Evolutionary conservation across 169 alveolate genomes (phyloP), one percentile per base, ranked within the genome.

Genomic region (Plasmodium yoelii): DNA sequence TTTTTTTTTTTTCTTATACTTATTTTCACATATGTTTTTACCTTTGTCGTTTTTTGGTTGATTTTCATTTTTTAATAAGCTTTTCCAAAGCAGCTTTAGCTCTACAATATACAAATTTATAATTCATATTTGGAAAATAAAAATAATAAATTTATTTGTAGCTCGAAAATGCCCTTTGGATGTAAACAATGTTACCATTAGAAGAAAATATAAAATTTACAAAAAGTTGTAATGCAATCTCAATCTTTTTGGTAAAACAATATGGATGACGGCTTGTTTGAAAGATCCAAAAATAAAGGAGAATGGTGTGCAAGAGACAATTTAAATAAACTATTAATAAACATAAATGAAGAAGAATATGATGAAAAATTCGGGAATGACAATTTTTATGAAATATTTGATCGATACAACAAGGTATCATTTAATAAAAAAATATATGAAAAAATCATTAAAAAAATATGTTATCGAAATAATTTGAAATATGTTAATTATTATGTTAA

Each of bases 391-490:
- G 63, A 49, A 12, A 53, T 44, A 15, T 44, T 56, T 19, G 56
- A 82, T 67, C 28, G 55, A 19, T 67, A 53, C 15, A 82, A 56
- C 15, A 51, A 46, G 19, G 28, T 67, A 22, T 53, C 70, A 47
- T 67, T 59, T 10, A 71, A 55, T 46, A 82, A 55, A 26, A 51
- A 80, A 55, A 82, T 19, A 22, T 70, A 67, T 64, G 72, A 61
- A 67, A 55, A 44, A 24, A 56, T 82, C 15, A 82, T 82, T 53
- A 82, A 56, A 49, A 65, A 82, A 67, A 82, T 82, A 82, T 82
- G 90, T 42, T n/a, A 55, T 55, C 64, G 64, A 15, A 82, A 82
- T 49, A 71, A 67, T 82, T 82, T 82, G 42, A 82, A 67, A 49
- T 51, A 82, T 49, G 15, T 51, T 70, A 67, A 65, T 53, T 82